These are phyloP conservation scores for Durusdinium trenchii DNA, from an alignment of 73 alveolate genomes.

Conservation along the genomic window DNA sequence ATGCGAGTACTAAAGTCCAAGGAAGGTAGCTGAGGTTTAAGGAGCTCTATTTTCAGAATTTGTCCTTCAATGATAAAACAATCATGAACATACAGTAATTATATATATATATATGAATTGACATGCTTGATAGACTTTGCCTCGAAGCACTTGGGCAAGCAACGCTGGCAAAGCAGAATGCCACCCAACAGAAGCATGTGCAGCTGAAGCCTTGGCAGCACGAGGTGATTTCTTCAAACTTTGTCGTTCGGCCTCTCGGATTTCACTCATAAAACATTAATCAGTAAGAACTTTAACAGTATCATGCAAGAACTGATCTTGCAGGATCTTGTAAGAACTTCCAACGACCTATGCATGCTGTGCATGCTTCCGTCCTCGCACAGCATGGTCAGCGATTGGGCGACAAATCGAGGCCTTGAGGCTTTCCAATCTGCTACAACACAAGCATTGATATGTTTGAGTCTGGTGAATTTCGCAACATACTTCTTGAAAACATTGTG, in stretches of 20 bases:
- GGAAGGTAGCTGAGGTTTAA: too few species aligned
- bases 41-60: too few species aligned
- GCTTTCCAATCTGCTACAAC: not conserved
- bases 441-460: not conserved
- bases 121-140: not conserved
- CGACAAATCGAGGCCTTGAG: constrained; percentile 73
- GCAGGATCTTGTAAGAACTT: too few species aligned
- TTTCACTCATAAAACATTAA: too few species aligned
- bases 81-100: too few species aligned
- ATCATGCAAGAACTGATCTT: too few species aligned
- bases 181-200: constrained; percentile 80
- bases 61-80: too few species aligned
- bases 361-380: constrained; percentile 34
- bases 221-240: too few species aligned
- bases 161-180: constrained; percentile 19
- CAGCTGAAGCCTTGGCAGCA: constrained; percentile 31
- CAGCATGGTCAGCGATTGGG: constrained; percentile 40
- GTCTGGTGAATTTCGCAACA: too few species aligned
- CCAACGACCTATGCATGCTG: not conserved
- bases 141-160: constrained; percentile 32
- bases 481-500: not conserved
- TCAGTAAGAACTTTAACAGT: not conserved
- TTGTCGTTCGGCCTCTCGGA: too few species aligned
- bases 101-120: not conserved
- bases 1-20: too few species aligned